Evolutionary conservation across 2,329 filamentous ascomycete genomes (phyloP), one percentile per base, ranked within the genome.

Genomic region (Talaromyces sp.): DNA sequence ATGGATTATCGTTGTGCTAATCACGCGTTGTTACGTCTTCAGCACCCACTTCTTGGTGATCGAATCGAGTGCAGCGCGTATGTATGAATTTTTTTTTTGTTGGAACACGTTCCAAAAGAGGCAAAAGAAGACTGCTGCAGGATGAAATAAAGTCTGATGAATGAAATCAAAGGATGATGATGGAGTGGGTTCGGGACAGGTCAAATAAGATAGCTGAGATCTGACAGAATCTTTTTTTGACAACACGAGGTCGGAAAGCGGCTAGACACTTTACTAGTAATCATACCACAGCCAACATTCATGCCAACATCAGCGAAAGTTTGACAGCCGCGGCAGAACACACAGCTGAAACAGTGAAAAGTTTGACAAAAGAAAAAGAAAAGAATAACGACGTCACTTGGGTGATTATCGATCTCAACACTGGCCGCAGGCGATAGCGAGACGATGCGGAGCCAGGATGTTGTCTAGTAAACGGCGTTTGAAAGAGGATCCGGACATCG

Each of bases 371-470:
- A 25, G 13, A 17, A 37, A 56, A 56, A 37, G 19, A 25, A 39
- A 37, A 15, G 22, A 3, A 9, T 39, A 37, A 13, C n/a, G 9
- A 31, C 49, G 27, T 13, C 35, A 54, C 22, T 9, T 15, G 33
- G n/a, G 5, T 17, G 39, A 37, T 7, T 56, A 37, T 15, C 3
- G 52, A 37, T 37, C 52, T 33, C 19, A 56, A 22, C 52, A 31
- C 27, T 31, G 27, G 27, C 27, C 25, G 19, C 22, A 22, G 33
- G 17, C 41, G 58, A 47, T 43, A 33, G 41, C 57, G 57, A 56
- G 57, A 59, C 17, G 56, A 59, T 59, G 56, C 56, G 37, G 39
- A 59, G 25, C 56, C 22, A 59, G 56, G 56, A 60, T 35, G 57
- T 37, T 39, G 52, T 56, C 25, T 37, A 56, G 52, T 25, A 56